These are phyloP conservation scores for Teratosphaeria nubilosa DNA, from an alignment of 2,329 filamentous ascomycete species.

Conservation along the genomic window DNA sequence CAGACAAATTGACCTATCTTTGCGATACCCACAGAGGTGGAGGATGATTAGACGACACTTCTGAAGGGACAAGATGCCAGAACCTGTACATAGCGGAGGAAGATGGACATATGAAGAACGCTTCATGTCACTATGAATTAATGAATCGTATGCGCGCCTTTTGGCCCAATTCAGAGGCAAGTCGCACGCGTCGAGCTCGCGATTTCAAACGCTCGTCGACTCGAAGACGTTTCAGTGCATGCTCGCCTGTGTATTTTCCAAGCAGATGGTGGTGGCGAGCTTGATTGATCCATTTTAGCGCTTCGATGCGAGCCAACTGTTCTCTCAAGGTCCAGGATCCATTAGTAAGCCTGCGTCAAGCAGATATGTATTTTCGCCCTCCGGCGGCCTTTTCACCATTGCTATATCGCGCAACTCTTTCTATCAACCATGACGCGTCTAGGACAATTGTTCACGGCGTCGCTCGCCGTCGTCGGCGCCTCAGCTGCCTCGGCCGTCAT, in stretches of 20 bases:
- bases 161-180: background rate
- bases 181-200: no score
- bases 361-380: background rate
- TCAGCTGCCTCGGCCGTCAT: conserved; percentile 74
- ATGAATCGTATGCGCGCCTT: no score
- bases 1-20: background rate
- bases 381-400: background rate
- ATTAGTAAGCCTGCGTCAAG: background rate
- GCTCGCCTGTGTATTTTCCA: no score
- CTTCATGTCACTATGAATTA: no score
- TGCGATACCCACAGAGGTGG: background rate
- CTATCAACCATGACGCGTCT: conserved; percentile 34
- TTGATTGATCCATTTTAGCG: no score
- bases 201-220: no score
- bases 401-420: background rate
- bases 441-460: conserved; percentile 36
- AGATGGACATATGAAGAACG: no score
- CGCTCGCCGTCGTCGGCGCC: conserved; percentile 39
- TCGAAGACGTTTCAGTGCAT: no score
- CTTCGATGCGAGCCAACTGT: background rate
- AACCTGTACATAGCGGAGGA: no score
- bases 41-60: background rate
- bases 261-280: background rate
- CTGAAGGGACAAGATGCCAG: background rate
- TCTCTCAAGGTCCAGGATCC: background rate